Conservation (phyloP, 129 eudicot genomes). For the Flaveria linearis region DNA sequence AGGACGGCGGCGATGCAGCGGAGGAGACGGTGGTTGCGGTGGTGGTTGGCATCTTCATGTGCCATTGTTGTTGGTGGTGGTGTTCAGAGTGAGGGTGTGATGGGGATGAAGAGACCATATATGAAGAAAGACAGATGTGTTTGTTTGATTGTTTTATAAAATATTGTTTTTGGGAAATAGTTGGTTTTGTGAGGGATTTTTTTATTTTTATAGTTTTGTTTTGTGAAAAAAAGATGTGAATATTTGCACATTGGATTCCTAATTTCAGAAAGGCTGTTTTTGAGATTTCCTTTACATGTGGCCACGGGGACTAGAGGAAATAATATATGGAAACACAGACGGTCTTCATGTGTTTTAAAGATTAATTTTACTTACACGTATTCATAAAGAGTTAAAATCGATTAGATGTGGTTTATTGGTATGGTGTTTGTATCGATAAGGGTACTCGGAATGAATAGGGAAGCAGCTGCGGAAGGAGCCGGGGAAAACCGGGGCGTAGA, state of each 20-base stretch:
- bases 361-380: too few relatives aligned
- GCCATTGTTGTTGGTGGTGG: constrained; percentile 29
- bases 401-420: too few relatives aligned
- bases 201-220: neutral
- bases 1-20: constrained; percentile 24
- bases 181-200: neutral
- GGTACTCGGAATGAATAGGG: too few relatives aligned
- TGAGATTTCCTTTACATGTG: constrained; percentile 23
- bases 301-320: neutral
- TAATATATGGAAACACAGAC: neutral
- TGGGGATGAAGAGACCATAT: constrained; percentile 10
- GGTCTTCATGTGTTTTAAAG: neutral
- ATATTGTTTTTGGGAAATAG: neutral
- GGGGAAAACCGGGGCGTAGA: too few relatives aligned
- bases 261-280: neutral
- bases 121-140: constrained; percentile 14
- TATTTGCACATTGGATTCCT: constrained; percentile 29
- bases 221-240: neutral
- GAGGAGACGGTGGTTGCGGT: constrained; percentile 23
- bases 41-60: constrained; percentile 36
- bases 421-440: too few relatives aligned
- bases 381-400: too few relatives aligned
- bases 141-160: too few relatives aligned
- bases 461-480: too few relatives aligned
- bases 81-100: neutral